Base-by-base conservation (phyloP, 2,329 filamentous ascomycete species). In the Emergomyces orientalis region DNA sequence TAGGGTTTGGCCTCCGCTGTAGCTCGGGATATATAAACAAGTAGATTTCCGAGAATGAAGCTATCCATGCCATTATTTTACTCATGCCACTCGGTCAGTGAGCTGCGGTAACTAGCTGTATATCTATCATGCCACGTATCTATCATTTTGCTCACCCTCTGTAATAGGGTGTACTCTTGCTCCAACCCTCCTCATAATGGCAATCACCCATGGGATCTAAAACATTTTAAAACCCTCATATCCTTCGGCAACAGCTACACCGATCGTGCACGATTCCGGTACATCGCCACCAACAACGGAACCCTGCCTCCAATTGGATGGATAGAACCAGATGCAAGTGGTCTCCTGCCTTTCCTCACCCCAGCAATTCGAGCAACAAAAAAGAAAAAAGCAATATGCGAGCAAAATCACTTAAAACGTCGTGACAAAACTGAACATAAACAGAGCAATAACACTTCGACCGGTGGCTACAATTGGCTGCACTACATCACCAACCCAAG, bases 381-480 rank as follows among this genome's bases (percentile, higher is more conserved):
- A 37, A 52, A 32, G 6, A 27, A 59, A 59, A 51, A 51, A 43
- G 32, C 22, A 25, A 25, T 14, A 27, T 51, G 32, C 3, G 7
- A 7, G 34, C 22, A 51, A 14, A 11, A 2, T 30, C 2, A 30
- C 6, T 27, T 27, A 27, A 30, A 13, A 25, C 2, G 13, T 6
- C 14, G 22, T 13, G 9, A 47, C n/a, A 25, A 51, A 43, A 43
- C 41, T 1, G 5, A 43, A 43, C 13, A 14, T 43, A 1, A 61
- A 43, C 49, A 73, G 66, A 79, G 75, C 65, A 82, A 81, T 64
- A 70, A 72, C 13, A 87, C 88, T 0, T 77, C 86, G 1, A 82
- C 82, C 25, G 89, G 89, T 14, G 88, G 89, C 3, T 81, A 84
- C 22, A 81, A 81, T 1, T 92, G 89, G 89, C 81, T 83, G 13